Conservation (phyloP, 2,329 filamentous ascomycete species). For the Scorias spongiosa region DNA sequence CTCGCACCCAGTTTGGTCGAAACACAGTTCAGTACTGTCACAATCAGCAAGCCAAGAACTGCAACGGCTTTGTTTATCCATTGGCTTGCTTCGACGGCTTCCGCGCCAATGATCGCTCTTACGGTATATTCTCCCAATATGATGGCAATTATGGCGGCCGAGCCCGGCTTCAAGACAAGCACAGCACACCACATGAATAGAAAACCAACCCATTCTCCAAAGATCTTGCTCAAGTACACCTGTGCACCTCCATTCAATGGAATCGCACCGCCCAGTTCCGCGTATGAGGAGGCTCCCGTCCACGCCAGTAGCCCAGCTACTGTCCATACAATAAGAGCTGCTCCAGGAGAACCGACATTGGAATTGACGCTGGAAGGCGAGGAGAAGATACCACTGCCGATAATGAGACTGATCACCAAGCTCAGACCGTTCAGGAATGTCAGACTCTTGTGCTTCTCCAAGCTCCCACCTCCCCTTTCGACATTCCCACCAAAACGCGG, state of each 20-base stretch:
- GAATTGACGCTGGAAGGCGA: slow-evolving; percentile 84
- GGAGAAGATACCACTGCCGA: slow-evolving; percentile 92
- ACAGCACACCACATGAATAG: slow-evolving; percentile 95
- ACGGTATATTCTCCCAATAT: slow-evolving; percentile 98
- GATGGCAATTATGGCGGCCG: slow-evolving; percentile 85
- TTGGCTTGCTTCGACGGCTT: slow-evolving; percentile 61
- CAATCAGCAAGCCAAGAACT: slow-evolving; percentile 54
- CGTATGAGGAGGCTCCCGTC: slow-evolving; percentile 91
- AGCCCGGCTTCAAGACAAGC: slow-evolving; percentile 82
- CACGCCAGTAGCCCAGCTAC: slow-evolving; percentile 86
- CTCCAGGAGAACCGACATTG: slow-evolving; percentile 82
- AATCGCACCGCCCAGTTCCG: slow-evolving; percentile 88
- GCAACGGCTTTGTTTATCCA: slow-evolving; percentile 90
- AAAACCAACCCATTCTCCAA: slow-evolving; percentile 84
- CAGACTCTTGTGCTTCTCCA: slow-evolving; percentile 91
- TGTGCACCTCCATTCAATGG: slow-evolving; percentile 90
- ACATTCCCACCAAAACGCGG: slow-evolving; percentile 31
- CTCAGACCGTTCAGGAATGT: slow-evolving; percentile 90
- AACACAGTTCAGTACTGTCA: slow-evolving; percentile 78
- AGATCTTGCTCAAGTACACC: slow-evolving; percentile 89
- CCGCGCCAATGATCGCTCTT: slow-evolving; percentile 70
- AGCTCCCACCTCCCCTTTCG: slow-evolving; percentile 48
- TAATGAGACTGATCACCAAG: slow-evolving; percentile 81
- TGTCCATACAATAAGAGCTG: slow-evolving; percentile 78
- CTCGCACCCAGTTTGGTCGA: slow-evolving; percentile 79